Percentiles rank a stretch among this genome's conserved stretches.
Conservation (phyloP, 2,329 filamentous ascomycete species). For the Diaporthe aspalathi region DNA sequence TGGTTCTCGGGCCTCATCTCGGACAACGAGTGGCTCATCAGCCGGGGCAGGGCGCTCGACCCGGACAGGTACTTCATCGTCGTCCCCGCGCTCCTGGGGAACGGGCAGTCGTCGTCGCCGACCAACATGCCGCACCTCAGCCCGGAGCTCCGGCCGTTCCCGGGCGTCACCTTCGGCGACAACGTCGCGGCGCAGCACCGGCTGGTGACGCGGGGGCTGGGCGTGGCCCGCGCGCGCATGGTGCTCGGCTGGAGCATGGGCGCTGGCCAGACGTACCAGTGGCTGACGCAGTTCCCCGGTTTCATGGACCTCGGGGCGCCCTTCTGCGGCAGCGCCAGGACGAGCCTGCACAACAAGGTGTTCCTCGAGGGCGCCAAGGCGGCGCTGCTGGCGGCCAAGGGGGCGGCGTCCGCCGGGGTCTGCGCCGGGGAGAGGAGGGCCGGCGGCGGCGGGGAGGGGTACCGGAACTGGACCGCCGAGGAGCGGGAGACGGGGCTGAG, state of each 20-base stretch:
- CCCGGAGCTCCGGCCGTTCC: constrained; percentile 52
- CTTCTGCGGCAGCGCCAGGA: constrained; percentile 62
- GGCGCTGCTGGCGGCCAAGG: constrained; percentile 54
- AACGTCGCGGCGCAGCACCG: constrained; percentile 63
- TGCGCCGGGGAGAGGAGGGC: constrained; percentile 27
- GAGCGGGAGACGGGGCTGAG: constrained; percentile 63
- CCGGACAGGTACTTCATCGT: constrained; percentile 65
- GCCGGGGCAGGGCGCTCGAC: constrained; percentile 71
- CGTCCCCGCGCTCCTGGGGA: constrained; percentile 62
- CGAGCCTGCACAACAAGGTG: constrained; percentile 63
- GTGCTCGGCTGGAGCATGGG: constrained; percentile 69
- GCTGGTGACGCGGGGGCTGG: constrained; percentile 54
- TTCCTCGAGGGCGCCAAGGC: constrained; percentile 66
- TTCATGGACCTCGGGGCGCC: constrained; percentile 59
- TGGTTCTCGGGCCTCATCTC: constrained; percentile 75
- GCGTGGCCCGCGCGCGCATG: constrained; percentile 55
- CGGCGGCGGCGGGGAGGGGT: not conserved
- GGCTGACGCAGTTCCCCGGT: constrained; percentile 60
- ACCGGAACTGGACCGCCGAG: constrained; percentile 39
- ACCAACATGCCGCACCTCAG: constrained; percentile 54
- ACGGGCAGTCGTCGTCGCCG: constrained; percentile 65
- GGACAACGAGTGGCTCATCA: constrained; percentile 81
- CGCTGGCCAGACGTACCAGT: constrained; percentile 64
- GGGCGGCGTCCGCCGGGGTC: constrained; percentile 44
- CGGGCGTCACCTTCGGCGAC: constrained; percentile 59